phyloP scores from a whole-genome alignment of 2,329 filamentous ascomycete species.

The Sclerotinia sclerotiorum region DNA sequence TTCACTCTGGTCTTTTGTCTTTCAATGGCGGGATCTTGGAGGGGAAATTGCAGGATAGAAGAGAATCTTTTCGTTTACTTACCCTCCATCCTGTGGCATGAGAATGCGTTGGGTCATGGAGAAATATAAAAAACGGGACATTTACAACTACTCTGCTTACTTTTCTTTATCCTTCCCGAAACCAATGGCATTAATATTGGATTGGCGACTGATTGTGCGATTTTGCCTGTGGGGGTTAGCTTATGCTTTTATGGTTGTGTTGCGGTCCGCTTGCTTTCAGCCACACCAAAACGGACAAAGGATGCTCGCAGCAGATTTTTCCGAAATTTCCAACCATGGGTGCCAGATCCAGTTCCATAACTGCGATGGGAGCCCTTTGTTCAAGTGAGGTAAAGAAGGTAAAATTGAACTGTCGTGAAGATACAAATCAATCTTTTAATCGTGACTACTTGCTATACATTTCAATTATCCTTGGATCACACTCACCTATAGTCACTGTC shows the following conservation, averaged over 20 bases:
- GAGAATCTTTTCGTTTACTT: slow-evolving; percentile 53
- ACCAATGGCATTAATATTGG: neutral
- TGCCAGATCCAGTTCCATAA: neutral
- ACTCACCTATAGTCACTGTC: slow-evolving; percentile 3
- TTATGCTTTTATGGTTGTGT: neutral
- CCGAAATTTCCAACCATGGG: neutral
- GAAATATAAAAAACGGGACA: slow-evolving; percentile 39
- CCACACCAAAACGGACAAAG: slow-evolving; percentile 7
- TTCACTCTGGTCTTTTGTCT: slow-evolving; percentile 64
- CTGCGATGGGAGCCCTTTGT: neutral
- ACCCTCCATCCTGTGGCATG: slow-evolving; percentile 53
- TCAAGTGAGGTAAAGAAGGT: neutral
- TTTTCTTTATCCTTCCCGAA: neutral
- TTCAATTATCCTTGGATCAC: neutral
- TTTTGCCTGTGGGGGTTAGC: neutral
- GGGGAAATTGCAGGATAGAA: slow-evolving; percentile 69
- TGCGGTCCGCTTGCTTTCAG: slow-evolving; percentile 5
- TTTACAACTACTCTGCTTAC: slow-evolving; percentile 2
- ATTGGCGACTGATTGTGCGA: neutral
- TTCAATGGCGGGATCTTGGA: slow-evolving; percentile 59
- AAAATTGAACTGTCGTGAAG: neutral
- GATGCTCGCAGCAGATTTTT: neutral
- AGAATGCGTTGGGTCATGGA: slow-evolving; percentile 40
- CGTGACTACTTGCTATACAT: slow-evolving; percentile 3
- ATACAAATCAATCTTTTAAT: neutral